phyloP scores from a whole-genome alignment of 768 basidiomycete genomes.

The Pleurotus cornucopiae region DNA sequence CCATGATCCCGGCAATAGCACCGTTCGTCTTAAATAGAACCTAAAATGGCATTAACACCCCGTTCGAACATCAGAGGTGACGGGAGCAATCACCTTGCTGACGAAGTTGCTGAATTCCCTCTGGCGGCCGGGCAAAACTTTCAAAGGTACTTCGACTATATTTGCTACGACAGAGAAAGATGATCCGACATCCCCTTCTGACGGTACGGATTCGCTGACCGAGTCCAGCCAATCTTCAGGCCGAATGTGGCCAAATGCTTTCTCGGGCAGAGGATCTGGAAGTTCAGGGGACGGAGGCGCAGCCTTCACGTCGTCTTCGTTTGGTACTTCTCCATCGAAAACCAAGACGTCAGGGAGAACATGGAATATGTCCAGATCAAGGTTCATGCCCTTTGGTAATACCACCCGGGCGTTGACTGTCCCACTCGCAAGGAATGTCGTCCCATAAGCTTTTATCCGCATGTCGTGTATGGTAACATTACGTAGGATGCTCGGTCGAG shows the following conservation, averaged over 20 bases:
- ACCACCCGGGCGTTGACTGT: slow-evolving; percentile 61
- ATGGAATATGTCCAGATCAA: slow-evolving; percentile 56
- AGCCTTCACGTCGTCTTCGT: slow-evolving; percentile 12
- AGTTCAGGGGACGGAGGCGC: slow-evolving; percentile 43
- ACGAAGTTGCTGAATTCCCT: slow-evolving; percentile 75
- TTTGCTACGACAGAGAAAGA: slow-evolving; percentile 58
- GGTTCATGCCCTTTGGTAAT: slow-evolving; percentile 64
- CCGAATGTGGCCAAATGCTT: slow-evolving; percentile 72
- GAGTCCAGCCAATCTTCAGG: slow-evolving; percentile 66
- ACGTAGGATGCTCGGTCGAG: slow-evolving; percentile 61
- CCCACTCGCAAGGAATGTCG: slow-evolving; percentile 62
- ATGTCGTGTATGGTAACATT: slow-evolving; percentile 75
- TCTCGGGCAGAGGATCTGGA: slow-evolving; percentile 63
- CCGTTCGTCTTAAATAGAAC: slow-evolving; percentile 66
- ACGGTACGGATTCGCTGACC: slow-evolving; percentile 33
- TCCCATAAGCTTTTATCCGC: slow-evolving; percentile 43
- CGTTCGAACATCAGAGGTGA: slow-evolving; percentile 1
- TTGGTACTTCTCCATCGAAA: slow-evolving; percentile 67
- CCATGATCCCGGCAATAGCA: slow-evolving; percentile 65
- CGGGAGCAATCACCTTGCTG: slow-evolving; percentile 51
- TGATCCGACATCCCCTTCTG: slow-evolving; percentile 46
- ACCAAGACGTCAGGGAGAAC: slow-evolving; percentile 76
- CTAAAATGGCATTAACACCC: slow-evolving; percentile 27
- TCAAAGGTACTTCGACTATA: slow-evolving; percentile 69
- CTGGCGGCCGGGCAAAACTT: slow-evolving; percentile 76